A percentile compares a stretch with the other conserved stretches of the same genome.
Evolutionary conservation across 768 basidiomycete species (phyloP).

Genomic region (Sporobolomyces phaffii): DNA sequence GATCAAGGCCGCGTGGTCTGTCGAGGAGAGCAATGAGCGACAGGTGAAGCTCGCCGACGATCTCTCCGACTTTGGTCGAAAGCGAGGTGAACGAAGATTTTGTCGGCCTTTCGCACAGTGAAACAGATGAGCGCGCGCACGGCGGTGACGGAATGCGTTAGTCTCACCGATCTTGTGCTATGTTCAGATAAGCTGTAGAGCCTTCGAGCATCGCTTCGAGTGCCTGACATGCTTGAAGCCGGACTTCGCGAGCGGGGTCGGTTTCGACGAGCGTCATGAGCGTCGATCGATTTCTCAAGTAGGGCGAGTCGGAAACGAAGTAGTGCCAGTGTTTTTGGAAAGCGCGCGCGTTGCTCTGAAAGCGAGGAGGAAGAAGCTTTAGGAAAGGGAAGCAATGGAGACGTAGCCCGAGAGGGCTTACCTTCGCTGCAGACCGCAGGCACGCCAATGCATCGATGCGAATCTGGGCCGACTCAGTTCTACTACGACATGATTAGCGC

Average conservation of each 20-base stretch:
- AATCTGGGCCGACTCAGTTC: not conserved
- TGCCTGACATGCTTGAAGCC: not conserved
- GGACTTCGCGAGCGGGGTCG: slow-evolving; percentile 19
- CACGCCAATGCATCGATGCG: slow-evolving; percentile 26
- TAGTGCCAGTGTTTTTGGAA: slow-evolving; percentile 27
- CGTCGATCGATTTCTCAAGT: slow-evolving; percentile 1
- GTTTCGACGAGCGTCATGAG: slow-evolving; percentile 22
- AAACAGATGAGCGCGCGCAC: not conserved
- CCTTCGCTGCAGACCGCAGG: slow-evolving; percentile 6
- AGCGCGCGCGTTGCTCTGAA: not conserved
- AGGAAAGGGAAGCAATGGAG: not conserved
- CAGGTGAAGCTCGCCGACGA: slow-evolving; percentile 24
- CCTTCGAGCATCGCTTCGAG: slow-evolving; percentile 15
- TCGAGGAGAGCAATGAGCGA: slow-evolving; percentile 3
- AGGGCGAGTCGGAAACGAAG: slow-evolving; percentile 34
- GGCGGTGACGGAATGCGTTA: no score
- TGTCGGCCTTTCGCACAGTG: not conserved
- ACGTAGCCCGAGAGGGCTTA: not conserved
- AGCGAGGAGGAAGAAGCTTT: not conserved
- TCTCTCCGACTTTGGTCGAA: slow-evolving; percentile 25
- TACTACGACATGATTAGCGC: not conserved
- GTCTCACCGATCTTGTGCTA: slow-evolving; percentile 31
- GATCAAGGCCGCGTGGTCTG: not conserved
- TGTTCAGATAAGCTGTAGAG: slow-evolving; percentile 18
- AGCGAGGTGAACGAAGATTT: slow-evolving; percentile 36